A percentile compares a stretch with the other conserved stretches of the same genome.
Conservation (phyloP, 2,329 filamentous ascomycete genomes). For the Plectosphaerella cucumerina region DNA sequence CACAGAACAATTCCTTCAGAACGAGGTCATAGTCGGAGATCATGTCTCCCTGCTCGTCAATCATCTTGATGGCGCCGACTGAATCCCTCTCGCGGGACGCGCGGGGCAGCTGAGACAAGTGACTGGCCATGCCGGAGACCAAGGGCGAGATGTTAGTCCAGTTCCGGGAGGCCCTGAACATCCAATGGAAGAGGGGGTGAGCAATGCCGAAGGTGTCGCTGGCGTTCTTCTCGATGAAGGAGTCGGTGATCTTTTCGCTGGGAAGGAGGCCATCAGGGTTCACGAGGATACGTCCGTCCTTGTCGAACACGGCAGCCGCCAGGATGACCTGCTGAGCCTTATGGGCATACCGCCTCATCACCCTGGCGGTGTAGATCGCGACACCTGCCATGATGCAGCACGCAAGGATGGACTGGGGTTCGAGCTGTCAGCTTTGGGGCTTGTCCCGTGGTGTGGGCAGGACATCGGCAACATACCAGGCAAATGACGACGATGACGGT, state of each 20-base stretch:
- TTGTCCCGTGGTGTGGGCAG: background rate
- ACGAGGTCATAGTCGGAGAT: slow-evolving; percentile 69
- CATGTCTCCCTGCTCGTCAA: slow-evolving; percentile 50
- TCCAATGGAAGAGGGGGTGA: slow-evolving; percentile 83
- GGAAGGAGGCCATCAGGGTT: slow-evolving; percentile 66
- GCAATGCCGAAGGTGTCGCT: slow-evolving; percentile 72
- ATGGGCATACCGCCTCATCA: slow-evolving; percentile 48
- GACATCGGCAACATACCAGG: slow-evolving; percentile 50
- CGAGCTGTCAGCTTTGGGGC: slow-evolving; percentile 1
- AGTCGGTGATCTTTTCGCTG: slow-evolving; percentile 73
- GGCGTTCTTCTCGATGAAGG: slow-evolving; percentile 61
- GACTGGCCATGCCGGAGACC: slow-evolving; percentile 67
- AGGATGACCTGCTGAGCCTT: slow-evolving; percentile 58
- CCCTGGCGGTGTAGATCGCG: slow-evolving; percentile 48
- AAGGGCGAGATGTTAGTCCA: slow-evolving; percentile 68
- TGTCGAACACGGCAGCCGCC: slow-evolving; percentile 64
- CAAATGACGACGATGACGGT: slow-evolving; percentile 72
- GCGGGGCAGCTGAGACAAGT: slow-evolving; percentile 52
- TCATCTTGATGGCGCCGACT: slow-evolving; percentile 35
- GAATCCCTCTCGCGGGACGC: slow-evolving; percentile 32
- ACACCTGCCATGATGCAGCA: slow-evolving; percentile 55
- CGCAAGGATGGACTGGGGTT: slow-evolving; percentile 51
- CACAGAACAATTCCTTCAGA: slow-evolving; percentile 80
- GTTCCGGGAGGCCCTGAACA: slow-evolving; percentile 75
- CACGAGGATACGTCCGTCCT: slow-evolving; percentile 62